These are phyloP conservation scores for Spatholobus suberectus DNA, from an alignment of 306 rosid genomes.

Conservation along the genomic window DNA sequence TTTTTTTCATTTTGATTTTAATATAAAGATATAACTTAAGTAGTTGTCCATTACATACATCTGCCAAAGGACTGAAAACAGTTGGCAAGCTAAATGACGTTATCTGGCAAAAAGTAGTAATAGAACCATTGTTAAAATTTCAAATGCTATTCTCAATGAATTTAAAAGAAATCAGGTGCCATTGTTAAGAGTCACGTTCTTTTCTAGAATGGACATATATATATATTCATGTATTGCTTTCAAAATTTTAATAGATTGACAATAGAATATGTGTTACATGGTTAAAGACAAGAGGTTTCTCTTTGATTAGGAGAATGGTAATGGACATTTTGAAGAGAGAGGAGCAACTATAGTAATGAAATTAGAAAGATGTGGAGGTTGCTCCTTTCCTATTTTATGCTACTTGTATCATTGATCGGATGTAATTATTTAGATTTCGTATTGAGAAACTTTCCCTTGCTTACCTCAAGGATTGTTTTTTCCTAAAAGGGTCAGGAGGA, in stretches of 20 bases:
- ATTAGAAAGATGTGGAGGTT: neutral
- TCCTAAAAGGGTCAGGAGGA: neutral
- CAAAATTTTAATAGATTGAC: neutral
- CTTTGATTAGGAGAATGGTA: conserved; percentile 1
- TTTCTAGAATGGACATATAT: neutral
- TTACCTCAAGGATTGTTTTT: neutral
- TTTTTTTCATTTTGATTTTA: neutral
- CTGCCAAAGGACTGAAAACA: neutral
- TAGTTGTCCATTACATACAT: neutral
- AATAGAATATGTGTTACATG: neutral
- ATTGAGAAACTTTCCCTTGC: neutral
- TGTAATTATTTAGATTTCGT: neutral
- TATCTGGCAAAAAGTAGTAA: neutral
- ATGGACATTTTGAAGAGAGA: neutral
- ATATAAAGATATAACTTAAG: neutral
- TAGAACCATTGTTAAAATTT: neutral
- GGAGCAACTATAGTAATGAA: neutral
- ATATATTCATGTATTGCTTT: neutral
- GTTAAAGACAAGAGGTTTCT: conserved; percentile 9
- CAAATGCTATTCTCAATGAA: neutral
- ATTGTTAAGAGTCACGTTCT: neutral
- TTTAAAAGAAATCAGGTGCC: neutral
- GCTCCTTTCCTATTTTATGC: conserved; percentile 10
- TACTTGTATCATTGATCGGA: neutral
- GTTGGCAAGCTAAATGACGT: neutral